Evolutionary conservation across 2,329 filamentous ascomycete species (phyloP), one percentile per base, ranked within the genome.

Genomic region (Colletotrichum australisinense): DNA sequence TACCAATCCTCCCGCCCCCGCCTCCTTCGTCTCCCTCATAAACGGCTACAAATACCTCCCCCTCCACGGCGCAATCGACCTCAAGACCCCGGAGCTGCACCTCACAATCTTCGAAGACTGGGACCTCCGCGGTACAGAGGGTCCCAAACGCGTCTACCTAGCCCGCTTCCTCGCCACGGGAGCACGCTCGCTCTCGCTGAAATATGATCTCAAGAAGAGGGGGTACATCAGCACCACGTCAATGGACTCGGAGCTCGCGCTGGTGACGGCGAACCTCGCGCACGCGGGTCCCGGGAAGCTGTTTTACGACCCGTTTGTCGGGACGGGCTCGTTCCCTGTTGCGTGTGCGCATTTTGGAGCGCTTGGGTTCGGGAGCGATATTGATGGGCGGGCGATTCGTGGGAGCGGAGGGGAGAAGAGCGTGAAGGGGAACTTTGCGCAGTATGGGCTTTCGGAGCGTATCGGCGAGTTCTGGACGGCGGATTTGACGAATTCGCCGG

Each of bases 241-340:
- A 58, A 98, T 99, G 97, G 97, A 99, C 80, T 94, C 96, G 0
- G 97, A 98, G 81, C 88, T 99, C 56, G 94, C 95, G 14, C 88
- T 99, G 1, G 86, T 99, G 26, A 98, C 95, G 0, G 97, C 96
- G 1, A 99, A 98, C 79, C 91, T 99, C 77, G 94, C 94, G 0
- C 90, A 94, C 16, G 95, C 95, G 0, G 92, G 86, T 0, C 93
- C 95, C 0, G 96, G 95, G 0, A 97, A 94, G 79, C 81, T 98
- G 2, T 94, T 97, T 78, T 98, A 96, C 79, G 97, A 99, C 78
- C 97, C 97, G 0, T 99, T 99, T 80, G 95, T 97, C 72, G 97
- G 97, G 5, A 98, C 97, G 0, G 97, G 96, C 5, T 96, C 95
- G 67, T 98, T 99, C 79, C 93, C 95, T 1, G 86, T 99, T 28